Evolutionary conservation across 208 protist species (phyloP), one percentile per base, ranked within the genome.

Genomic region (Leishmania tarentolae): DNA sequence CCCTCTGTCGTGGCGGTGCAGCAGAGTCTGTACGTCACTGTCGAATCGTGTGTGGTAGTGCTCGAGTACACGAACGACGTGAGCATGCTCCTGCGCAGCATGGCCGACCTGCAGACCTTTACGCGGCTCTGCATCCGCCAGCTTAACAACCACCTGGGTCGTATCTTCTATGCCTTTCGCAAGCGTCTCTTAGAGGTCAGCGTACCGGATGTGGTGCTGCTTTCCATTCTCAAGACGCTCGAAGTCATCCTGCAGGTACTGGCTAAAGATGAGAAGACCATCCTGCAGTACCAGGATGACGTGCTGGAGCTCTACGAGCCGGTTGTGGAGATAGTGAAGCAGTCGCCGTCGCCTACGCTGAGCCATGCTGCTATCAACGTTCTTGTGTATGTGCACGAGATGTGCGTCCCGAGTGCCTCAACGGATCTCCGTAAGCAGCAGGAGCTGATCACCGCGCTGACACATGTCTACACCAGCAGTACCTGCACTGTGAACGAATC

Each of bases 31-130:
- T 86, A 92, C 73, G 86, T 95, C 46, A 88, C 87, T 13, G 88
- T 98, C 28, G 93, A 98, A 85, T 94, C 93, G 7, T 95, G 89
- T 53, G 92, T 97, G 3, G 91, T 94, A 44, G 90, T 91, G 74
- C 85, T 98, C 37, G 93, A 98, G 88, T 97, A 96, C 86, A 95
- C 93, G 21, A 89, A 76, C 68, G 93, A 96, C 66, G 81, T 86
- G 28, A 88, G 86, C 78, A 92, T 88, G 75, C 91, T 97, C 8
- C 85, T 96, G 70, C 90, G 93, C 46, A 90, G 91, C 80, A 90
- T 96, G 82, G 90, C 91, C 2, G 95, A 98, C 79, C 83, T 98
- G 73, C 92, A 95, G 80, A 94, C 91, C 75, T 94, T 97, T 82
- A 93, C 93, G 2, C 87, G 87, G 9, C 91, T 96, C 76, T 90